Conservation (phyloP, 2,329 filamentous ascomycete species). For the Cordyceps militaris region DNA sequence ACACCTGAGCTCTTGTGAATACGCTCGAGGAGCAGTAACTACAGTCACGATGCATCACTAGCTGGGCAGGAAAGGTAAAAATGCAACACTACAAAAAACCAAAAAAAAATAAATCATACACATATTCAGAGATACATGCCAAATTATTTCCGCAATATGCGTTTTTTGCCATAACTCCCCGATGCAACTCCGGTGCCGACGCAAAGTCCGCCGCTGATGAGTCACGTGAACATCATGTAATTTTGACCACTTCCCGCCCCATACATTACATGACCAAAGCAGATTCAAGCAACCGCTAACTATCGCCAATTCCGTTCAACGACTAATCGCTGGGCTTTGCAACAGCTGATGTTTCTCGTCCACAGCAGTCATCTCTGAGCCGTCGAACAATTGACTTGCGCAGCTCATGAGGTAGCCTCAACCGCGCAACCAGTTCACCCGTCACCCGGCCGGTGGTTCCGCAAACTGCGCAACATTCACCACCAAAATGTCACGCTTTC, state of each 20-base stretch:
- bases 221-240: slow-evolving; percentile 14
- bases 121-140: background rate
- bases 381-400: slow-evolving; percentile 17
- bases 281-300: background rate
- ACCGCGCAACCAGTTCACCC: slow-evolving; percentile 16
- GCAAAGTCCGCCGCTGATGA: slow-evolving; percentile 1
- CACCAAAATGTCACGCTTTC: slow-evolving; percentile 55
- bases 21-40: too few species aligned
- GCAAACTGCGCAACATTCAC: slow-evolving; percentile 25
- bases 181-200: background rate
- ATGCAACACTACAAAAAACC: too few species aligned
- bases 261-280: slow-evolving; percentile 9
- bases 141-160: background rate
- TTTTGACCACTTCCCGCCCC: slow-evolving; percentile 7
- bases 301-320: slow-evolving; percentile 6
- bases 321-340: background rate
- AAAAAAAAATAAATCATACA: too few species aligned
- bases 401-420: slow-evolving; percentile 28
- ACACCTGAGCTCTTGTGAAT: too few species aligned
- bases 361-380: slow-evolving; percentile 7
- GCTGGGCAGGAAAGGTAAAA: too few species aligned
- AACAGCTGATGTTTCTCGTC: slow-evolving; percentile 2
- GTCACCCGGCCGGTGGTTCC: slow-evolving; percentile 28
- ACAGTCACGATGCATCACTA: too few species aligned
- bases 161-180: background rate